Evolutionary conservation across 192 early-diverging fungal genomes (phyloP).

Genomic region (Backusella australiensis): DNA sequence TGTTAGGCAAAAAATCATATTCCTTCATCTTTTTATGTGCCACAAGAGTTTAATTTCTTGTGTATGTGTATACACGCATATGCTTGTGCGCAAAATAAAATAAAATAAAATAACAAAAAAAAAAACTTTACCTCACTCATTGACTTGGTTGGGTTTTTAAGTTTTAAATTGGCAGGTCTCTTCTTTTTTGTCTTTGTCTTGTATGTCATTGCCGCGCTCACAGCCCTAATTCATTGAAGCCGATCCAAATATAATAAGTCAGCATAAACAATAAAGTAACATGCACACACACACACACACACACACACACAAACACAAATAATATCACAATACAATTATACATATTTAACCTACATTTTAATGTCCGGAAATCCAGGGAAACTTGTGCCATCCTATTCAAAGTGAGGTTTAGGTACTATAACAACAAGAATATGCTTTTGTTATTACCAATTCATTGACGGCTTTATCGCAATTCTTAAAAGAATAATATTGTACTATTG

Average conservation of each 20-base stretch:
- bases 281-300: not conserved
- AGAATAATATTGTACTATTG: constrained; percentile 1
- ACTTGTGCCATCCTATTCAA: not conserved
- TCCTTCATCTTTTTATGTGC: not conserved
- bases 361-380: not conserved
- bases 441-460: not conserved
- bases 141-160: not conserved
- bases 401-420: not conserved
- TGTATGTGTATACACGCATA: constrained; percentile 8
- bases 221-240: constrained; percentile 2
- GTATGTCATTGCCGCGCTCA: not conserved
- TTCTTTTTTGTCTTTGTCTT: not conserved
- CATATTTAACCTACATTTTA: not conserved
- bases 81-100: not conserved
- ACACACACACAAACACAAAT: not conserved
- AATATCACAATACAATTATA: not conserved
- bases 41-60: not conserved
- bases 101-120: not conserved
- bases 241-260: not conserved
- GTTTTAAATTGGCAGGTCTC: not conserved
- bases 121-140: not conserved
- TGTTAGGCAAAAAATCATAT: not conserved
- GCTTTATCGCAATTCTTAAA: constrained; percentile 7
- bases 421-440: not conserved
- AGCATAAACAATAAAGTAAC: not conserved